A percentile compares a stretch with the other conserved stretches of the same genome.
Evolutionary conservation across 2,329 filamentous ascomycete species (phyloP).

Genomic region (Dendryphion nanum): DNA sequence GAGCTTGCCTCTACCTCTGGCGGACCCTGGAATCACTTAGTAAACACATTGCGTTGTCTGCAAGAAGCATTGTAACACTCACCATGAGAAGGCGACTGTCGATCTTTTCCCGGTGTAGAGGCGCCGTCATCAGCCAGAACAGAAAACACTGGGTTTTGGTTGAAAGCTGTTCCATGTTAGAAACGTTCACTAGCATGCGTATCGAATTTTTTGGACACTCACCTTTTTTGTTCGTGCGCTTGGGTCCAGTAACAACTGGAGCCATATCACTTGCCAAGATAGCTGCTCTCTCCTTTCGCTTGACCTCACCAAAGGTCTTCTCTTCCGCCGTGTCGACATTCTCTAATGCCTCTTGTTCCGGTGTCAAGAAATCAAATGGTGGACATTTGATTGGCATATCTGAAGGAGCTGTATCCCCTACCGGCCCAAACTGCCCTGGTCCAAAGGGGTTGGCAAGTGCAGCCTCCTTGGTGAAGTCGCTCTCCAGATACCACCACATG

Average conservation of each 20-base stretch:
- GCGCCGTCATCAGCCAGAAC: constrained; percentile 40
- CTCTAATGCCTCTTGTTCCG: constrained; percentile 65
- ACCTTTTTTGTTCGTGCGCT: constrained; percentile 50
- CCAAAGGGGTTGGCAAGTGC: constrained; percentile 92
- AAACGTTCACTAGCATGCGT: not conserved
- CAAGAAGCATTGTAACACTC: constrained; percentile 7
- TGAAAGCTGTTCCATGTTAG: constrained; percentile 27
- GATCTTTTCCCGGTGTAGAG: constrained; percentile 38
- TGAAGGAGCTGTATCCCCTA: constrained; percentile 37
- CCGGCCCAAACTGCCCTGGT: constrained; percentile 40
- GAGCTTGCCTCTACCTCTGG: constrained; percentile 34
- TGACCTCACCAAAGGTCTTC: constrained; percentile 67
- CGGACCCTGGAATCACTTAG: constrained; percentile 25
- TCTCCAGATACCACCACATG: constrained; percentile 99
- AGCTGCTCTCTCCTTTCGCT: constrained; percentile 68
- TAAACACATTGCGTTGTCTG: not conserved
- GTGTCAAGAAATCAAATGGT: constrained; percentile 61
- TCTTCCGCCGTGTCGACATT: constrained; percentile 74
- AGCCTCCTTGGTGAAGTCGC: constrained; percentile 85
- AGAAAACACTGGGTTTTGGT: constrained; percentile 43
- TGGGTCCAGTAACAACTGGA: constrained; percentile 58
- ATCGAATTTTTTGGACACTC: constrained; percentile 11
- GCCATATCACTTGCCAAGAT: constrained; percentile 75
- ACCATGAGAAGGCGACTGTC: constrained; percentile 41
- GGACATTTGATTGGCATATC: constrained; percentile 61